A percentile compares a stretch with the other conserved stretches of the same genome.
These are phyloP conservation scores for Tulasnella sp. DNA, from an alignment of 768 basidiomycete species.

Conservation along the genomic window DNA sequence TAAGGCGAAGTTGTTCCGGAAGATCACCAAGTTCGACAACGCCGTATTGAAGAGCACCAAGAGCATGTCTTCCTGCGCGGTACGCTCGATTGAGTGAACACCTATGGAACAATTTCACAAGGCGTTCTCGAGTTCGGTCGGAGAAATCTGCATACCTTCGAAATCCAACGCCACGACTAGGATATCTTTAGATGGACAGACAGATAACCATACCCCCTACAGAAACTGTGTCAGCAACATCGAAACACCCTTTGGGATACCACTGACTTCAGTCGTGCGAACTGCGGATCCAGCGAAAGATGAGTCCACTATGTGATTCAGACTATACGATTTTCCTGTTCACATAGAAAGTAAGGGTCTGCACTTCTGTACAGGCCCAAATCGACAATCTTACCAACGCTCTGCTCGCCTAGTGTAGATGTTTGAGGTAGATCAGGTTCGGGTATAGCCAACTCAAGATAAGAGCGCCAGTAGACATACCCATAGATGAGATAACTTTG, in stretches of 20 bases:
- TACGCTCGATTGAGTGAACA: constrained; percentile 53
- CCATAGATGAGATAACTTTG: constrained; percentile 57
- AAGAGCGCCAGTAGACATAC: constrained; percentile 25
- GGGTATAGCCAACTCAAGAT: neutral
- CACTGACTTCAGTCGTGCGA: constrained; percentile 11
- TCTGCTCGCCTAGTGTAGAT: constrained; percentile 9
- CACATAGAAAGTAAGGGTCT: constrained; percentile 23
- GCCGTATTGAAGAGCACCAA: constrained; percentile 56
- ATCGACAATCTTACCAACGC: constrained; percentile 9
- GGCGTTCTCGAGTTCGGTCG: neutral
- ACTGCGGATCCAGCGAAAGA: constrained; percentile 46
- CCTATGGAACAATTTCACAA: constrained; percentile 25
- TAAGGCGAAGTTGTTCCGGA: constrained; percentile 54
- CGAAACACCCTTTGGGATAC: neutral
- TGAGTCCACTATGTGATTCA: constrained; percentile 52
- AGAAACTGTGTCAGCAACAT: neutral
- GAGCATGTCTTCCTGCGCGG: constrained; percentile 50
- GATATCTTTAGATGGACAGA: constrained; percentile 44
- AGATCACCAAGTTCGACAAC: constrained; percentile 50
- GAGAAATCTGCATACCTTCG: constrained; percentile 34
- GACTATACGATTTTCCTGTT: constrained; percentile 47
- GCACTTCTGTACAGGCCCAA: neutral
- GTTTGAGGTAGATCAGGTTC: neutral
- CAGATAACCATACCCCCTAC: constrained; percentile 58
- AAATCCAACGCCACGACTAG: constrained; percentile 53